Conservation (phyloP, 257 asterid genomes). For the Solanum sejunctum region DNA sequence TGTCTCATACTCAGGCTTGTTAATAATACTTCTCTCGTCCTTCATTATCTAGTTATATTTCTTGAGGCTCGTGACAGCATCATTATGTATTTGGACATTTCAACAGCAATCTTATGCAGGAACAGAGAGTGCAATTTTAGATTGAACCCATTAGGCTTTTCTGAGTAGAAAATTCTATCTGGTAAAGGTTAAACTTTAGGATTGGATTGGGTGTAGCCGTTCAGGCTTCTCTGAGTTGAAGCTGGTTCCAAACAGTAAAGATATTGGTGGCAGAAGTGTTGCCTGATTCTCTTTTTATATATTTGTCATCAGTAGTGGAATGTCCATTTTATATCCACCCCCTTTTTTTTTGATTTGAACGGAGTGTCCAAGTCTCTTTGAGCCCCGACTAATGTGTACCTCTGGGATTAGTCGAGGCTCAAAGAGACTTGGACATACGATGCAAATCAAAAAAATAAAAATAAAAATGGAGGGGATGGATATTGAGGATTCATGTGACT, state of each 20-base stretch:
- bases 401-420: too few species aligned
- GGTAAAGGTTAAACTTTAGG: background rate
- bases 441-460: too few species aligned
- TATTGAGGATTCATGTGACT: background rate
- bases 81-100: background rate
- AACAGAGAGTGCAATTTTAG: background rate
- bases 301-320: background rate
- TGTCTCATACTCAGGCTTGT: background rate
- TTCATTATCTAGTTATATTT: background rate
- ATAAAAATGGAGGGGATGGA: background rate
- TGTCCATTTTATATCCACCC: background rate
- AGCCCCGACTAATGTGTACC: too few species aligned
- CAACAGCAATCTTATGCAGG: background rate
- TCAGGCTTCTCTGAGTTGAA: background rate
- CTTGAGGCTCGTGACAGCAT: background rate
- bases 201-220: background rate
- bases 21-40: background rate
- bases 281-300: background rate
- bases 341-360: too few species aligned
- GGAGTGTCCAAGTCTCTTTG: too few species aligned
- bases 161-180: background rate
- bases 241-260: background rate
- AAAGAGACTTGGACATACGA: too few species aligned
- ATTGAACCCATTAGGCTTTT: background rate
- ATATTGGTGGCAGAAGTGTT: background rate